Evolutionary conservation across 78 protist species (phyloP).

Genomic region (Dictyostelium firmibasis): DNA sequence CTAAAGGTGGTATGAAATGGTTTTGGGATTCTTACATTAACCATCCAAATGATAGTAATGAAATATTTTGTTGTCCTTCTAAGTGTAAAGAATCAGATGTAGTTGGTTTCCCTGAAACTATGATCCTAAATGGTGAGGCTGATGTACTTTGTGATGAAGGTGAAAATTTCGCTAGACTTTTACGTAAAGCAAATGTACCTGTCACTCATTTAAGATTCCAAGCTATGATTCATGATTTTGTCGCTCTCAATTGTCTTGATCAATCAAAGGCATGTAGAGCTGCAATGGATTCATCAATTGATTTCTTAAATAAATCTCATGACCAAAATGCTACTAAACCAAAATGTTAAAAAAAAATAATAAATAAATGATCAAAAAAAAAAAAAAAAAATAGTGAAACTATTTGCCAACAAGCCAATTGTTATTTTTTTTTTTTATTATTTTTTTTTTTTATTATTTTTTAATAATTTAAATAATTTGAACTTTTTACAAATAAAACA

Average conservation of each 20-base stretch:
- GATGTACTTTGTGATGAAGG: slow-evolving; percentile 44
- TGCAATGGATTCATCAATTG: slow-evolving; percentile 24
- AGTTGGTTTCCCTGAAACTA: slow-evolving; percentile 5
- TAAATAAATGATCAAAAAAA: neutral
- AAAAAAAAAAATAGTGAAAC: neutral
- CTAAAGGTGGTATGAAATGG: neutral
- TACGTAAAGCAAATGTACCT: neutral
- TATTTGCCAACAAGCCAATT: too few relatives aligned
- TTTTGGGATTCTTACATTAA: slow-evolving; percentile 8
- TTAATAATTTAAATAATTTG: neutral
- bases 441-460: neutral
- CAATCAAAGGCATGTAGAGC: neutral
- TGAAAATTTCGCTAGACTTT: neutral
- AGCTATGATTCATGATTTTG: slow-evolving; percentile 41
- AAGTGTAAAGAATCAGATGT: neutral
- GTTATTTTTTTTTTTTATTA: neutral
- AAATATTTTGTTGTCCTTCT: neutral
- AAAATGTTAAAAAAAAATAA: neutral
- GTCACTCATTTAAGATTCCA: neutral
- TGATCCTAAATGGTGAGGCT: slow-evolving; percentile 15
- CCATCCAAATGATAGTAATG: neutral
- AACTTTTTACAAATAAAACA: neutral
- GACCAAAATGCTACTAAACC: neutral
- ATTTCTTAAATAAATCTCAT: slow-evolving; percentile 4
- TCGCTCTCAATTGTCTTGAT: neutral